phyloP scores from a whole-genome alignment of 768 basidiomycete species.

The Termitomyces sp. region DNA sequence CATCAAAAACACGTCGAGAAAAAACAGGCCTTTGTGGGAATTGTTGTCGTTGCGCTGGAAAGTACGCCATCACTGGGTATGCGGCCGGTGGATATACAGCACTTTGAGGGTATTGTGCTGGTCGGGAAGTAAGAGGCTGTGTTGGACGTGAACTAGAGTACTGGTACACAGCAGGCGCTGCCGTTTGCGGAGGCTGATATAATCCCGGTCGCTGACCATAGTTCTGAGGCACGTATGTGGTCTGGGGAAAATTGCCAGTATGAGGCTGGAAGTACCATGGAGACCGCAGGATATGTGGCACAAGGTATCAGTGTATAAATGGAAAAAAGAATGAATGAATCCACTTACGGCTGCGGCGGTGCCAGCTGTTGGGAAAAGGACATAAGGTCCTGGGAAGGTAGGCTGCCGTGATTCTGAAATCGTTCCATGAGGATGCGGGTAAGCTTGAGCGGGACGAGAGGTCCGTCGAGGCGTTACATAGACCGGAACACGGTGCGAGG shows the following conservation, averaged over 20 bases:
- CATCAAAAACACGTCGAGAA: conserved; percentile 7
- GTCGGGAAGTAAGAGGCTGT: neutral
- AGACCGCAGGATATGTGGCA: neutral
- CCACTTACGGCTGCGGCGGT: conserved; percentile 2
- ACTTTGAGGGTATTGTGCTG: conserved; percentile 5
- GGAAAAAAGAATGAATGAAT: neutral
- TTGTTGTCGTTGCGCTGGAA: conserved; percentile 1
- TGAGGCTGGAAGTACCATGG: neutral
- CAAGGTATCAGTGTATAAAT: neutral
- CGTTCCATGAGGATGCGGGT: conserved; percentile 2
- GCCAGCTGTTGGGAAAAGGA: neutral
- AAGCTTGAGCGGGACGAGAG: conserved; percentile 1
- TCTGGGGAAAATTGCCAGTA: neutral
- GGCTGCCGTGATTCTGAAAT: neutral
- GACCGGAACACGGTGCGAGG: neutral
- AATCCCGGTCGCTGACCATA: neutral
- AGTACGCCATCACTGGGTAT: conserved; percentile 7
- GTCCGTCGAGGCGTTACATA: neutral
- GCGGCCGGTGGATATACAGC: conserved; percentile 4
- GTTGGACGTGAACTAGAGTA: neutral
- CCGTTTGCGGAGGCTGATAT: neutral
- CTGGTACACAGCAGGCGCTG: neutral
- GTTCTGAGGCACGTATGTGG: neutral
- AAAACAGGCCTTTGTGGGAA: neutral
- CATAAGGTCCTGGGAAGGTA: neutral